Evolutionary conservation across 805 yeast genomes (phyloP), one percentile per base, ranked within the genome.

Genomic region (Jamesozyma jinghongensis): DNA sequence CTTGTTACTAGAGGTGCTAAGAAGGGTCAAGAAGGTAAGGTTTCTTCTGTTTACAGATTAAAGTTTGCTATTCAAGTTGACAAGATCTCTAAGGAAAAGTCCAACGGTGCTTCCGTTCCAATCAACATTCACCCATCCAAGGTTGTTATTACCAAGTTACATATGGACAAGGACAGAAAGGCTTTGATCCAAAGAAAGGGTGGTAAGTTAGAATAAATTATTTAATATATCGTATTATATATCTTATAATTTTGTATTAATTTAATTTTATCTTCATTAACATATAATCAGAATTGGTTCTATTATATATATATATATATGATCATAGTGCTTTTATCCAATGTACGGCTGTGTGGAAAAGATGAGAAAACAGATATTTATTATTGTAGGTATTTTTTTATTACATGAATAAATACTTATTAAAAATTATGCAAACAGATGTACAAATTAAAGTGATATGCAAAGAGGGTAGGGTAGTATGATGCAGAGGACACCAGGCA

Each of bases 21-120:
- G 84, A 92, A 90, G 79, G 97, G 97, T 70, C 87, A 88, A 63
- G 97, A 88, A 78, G 98, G 97, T 74, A 85, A 86, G 75, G 77
- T 90, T 69, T 75, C 90, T 57, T 82, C 94, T 55, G 97, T 88
- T 61, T 90, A 92, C 95, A 88, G 98, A 83, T 82, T 90, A 74
- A 92, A 90, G 74, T 90, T 75, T 68, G 80, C 94, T 62, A 77
- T 90, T 59, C 97, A 88, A 75, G 81, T 90, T 63, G 97, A 87
- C 77, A 90, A 88, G 77, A 77, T 90, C 69, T 81, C 88, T 75
- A 83, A 81, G 75, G 97, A 90, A 75, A 92, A 90, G 79, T 85
- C 94, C 59, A 84, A 81, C 76, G 97, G 97, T 75, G 92, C 95
- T 65, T 77, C 95, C 50, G 83, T 87, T 60, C 97, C 96, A 70